Evolutionary conservation across 345 rosid genomes (phyloP).

Genomic region (Lepidium africanum): DNA sequence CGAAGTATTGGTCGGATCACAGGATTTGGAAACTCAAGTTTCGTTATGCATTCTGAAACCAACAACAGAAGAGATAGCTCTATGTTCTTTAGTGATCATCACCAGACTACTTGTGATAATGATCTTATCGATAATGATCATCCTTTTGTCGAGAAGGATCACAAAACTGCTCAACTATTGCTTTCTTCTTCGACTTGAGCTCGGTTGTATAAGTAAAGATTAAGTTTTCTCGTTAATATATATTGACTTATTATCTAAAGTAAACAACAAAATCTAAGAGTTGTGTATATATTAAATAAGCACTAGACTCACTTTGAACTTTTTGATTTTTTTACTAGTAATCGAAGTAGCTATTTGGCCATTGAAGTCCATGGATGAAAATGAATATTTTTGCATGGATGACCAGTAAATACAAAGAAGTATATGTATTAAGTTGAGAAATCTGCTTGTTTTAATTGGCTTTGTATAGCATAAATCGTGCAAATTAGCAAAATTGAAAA

Average conservation of each 20-base stretch:
- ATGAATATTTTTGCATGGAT: not conserved
- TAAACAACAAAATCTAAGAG: not conserved
- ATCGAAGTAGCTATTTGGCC: not conserved
- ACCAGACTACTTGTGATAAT: not conserved
- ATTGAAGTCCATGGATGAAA: not conserved
- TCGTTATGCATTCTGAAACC: conserved; percentile 10
- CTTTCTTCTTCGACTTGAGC: conserved; percentile 28
- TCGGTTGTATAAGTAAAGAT: not conserved
- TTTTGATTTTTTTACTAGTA: not conserved
- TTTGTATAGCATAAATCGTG: too few relatives aligned
- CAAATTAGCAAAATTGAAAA: too few relatives aligned
- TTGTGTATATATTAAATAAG: not conserved
- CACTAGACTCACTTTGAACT: not conserved
- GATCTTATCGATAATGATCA: conserved; percentile 23
- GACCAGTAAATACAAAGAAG: not conserved
- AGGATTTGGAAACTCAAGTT: conserved; percentile 60
- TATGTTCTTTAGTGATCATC: not conserved
- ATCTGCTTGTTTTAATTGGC: too few relatives aligned
- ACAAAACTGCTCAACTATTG: conserved; percentile 18
- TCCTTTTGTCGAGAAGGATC: conserved; percentile 32
- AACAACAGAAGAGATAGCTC: not conserved
- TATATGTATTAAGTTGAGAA: too few relatives aligned
- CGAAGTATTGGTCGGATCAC: conserved; percentile 40
- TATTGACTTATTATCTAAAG: not conserved
- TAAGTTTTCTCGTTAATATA: not conserved